These are phyloP conservation scores for Debaryomyces nepalensis DNA, from an alignment of 1,139 yeast genomes.

Conservation along the genomic window DNA sequence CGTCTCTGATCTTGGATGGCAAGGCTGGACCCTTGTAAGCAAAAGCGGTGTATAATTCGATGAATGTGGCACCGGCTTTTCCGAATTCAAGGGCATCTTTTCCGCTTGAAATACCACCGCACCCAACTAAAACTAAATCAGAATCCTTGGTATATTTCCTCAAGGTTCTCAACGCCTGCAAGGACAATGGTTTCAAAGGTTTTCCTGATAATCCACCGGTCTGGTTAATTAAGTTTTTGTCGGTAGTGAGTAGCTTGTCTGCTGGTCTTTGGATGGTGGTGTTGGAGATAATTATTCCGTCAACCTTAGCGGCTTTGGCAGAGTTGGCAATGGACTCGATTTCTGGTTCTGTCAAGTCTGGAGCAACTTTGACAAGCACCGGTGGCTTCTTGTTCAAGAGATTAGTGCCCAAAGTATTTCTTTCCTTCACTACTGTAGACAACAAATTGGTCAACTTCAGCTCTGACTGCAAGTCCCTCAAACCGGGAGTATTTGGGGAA, in stretches of 20 bases:
- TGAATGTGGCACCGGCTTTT: conserved; percentile 88
- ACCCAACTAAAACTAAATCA: conserved; percentile 78
- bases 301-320: conserved; percentile 76
- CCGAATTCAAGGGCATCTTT: conserved; percentile 91
- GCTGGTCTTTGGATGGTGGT: conserved; percentile 85
- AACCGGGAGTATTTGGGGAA: conserved; percentile 95
- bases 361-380: conserved; percentile 87
- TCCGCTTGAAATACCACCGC: conserved; percentile 90
- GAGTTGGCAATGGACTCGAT: conserved; percentile 82
- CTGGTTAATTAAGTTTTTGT: conserved; percentile 50
- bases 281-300: conserved; percentile 91
- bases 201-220: conserved; percentile 91
- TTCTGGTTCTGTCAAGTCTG: conserved; percentile 84
- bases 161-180: conserved; percentile 70
- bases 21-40: conserved; percentile 94
- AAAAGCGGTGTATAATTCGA: conserved; percentile 85
- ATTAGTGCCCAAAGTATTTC: conserved; percentile 50
- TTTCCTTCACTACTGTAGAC: conserved; percentile 63
- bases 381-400: conserved; percentile 63
- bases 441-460: conserved; percentile 70
- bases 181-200: conserved; percentile 83
- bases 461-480: conserved; percentile 83
- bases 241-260: conserved; percentile 52
- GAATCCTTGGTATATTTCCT: conserved; percentile 77
- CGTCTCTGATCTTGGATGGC: conserved; percentile 77